Evolutionary conservation across 805 yeast genomes (phyloP).

Genomic region (Candida andamanensis): DNA sequence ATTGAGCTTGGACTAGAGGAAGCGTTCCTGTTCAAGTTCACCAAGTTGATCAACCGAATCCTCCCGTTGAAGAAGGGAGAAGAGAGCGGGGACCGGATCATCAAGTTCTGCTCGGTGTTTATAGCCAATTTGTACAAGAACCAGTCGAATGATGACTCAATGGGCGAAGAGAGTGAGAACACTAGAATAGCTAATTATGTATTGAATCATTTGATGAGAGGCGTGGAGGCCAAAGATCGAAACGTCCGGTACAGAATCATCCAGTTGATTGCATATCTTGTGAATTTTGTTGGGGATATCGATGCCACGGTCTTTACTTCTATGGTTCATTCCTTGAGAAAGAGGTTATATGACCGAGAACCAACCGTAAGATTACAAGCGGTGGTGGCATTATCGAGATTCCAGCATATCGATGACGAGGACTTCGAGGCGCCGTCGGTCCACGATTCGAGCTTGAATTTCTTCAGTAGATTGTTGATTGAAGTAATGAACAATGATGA

Average conservation of each 20-base stretch:
- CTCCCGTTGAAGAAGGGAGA: constrained; percentile 67
- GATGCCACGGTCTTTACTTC: constrained; percentile 66
- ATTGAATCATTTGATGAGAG: constrained; percentile 66
- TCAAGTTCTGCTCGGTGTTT: constrained; percentile 60
- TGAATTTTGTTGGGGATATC: constrained; percentile 69
- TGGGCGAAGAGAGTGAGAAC: constrained; percentile 11
- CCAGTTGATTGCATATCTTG: constrained; percentile 65
- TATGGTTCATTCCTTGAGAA: constrained; percentile 54
- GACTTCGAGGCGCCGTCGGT: constrained; percentile 37
- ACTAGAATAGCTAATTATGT: constrained; percentile 39
- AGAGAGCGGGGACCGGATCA: constrained; percentile 67
- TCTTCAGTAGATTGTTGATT: constrained; percentile 15
- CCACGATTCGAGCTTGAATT: constrained; percentile 18
- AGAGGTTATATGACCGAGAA: constrained; percentile 71
- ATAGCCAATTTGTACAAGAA: constrained; percentile 42
- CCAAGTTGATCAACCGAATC: constrained; percentile 57
- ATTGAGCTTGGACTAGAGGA: constrained; percentile 47
- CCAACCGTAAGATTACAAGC: constrained; percentile 79
- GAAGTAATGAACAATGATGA: constrained; percentile 52
- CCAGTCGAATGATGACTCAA: constrained; percentile 17
- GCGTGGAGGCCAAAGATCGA: constrained; percentile 70
- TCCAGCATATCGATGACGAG: constrained; percentile 50
- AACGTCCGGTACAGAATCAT: constrained; percentile 76
- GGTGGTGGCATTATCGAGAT: constrained; percentile 67
- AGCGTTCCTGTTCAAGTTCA: constrained; percentile 56